phyloP scores from a whole-genome alignment of 306 rosid species.

The Malus sylvestris region DNA sequence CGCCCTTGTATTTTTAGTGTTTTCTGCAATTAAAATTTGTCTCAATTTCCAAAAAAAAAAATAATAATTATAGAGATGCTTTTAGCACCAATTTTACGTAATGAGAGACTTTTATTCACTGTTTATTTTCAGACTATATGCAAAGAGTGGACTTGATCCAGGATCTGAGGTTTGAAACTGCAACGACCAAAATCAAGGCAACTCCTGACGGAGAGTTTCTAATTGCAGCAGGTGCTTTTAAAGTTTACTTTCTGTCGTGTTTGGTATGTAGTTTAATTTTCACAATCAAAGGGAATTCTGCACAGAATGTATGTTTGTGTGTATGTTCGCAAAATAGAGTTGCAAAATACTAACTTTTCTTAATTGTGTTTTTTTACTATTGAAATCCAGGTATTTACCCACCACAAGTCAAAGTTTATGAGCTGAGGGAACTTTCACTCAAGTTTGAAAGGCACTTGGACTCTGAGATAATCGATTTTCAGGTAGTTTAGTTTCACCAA shows the following conservation, averaged over 20 bases:
- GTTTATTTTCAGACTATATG: conserved; percentile 45
- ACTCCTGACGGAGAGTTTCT: conserved; percentile 83
- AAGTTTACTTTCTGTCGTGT: neutral
- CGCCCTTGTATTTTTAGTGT: too few species aligned
- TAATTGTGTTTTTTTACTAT: neutral
- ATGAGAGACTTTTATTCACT: neutral
- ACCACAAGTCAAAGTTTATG: conserved; percentile 86
- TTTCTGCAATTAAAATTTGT: too few species aligned
- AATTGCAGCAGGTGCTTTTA: conserved; percentile 66
- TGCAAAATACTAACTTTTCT: neutral
- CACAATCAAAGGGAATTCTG: neutral
- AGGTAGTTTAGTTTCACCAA: conserved; percentile 38
- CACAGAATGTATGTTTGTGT: neutral
- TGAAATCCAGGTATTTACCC: conserved; percentile 78
- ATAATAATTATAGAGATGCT: neutral
- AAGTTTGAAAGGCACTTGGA: conserved; percentile 94
- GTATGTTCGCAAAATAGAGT: neutral
- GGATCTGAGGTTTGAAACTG: conserved; percentile 72
- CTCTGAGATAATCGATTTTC: conserved; percentile 83
- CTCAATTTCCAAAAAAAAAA: too few species aligned
- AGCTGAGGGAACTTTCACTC: conserved; percentile 67
- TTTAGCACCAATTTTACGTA: neutral
- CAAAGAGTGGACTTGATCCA: conserved; percentile 64
- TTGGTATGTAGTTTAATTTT: neutral
- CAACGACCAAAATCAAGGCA: conserved; percentile 76